Percentiles rank a stretch among this genome's conserved stretches.
These are phyloP conservation scores for Eutrema japonicum DNA, from an alignment of 345 rosid genomes.

Conservation along the genomic window DNA sequence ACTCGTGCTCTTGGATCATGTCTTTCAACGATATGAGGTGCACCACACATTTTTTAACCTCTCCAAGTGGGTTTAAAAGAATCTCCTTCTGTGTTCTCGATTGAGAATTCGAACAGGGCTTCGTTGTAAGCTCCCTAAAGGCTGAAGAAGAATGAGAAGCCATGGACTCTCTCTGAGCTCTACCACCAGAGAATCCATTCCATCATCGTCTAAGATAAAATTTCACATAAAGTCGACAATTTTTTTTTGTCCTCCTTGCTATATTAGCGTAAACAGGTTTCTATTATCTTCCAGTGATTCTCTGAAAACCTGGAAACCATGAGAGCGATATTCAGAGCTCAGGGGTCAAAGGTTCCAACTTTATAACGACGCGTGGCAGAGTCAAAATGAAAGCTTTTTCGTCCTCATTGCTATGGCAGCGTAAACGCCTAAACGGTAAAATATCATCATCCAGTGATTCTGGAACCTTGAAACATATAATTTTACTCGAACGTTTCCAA, in stretches of 20 bases:
- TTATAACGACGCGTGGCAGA: conserved; percentile 2
- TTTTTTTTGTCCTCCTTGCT: background rate
- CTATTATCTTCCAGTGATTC: background rate
- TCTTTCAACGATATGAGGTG: conserved; percentile 36
- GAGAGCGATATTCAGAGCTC: conserved; percentile 12
- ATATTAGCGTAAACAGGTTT: background rate
- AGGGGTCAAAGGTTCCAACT: conserved; percentile 17
- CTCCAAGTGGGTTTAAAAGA: conserved; percentile 21
- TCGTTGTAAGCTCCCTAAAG: background rate
- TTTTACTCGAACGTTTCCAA: background rate
- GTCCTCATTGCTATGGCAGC: background rate
- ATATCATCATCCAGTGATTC: background rate
- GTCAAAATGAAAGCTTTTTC: conserved; percentile 7
- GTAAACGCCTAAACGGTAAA: background rate
- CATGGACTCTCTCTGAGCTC: conserved; percentile 32
- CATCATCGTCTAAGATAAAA: background rate
- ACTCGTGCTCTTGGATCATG: conserved; percentile 32
- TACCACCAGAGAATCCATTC: conserved; percentile 6
- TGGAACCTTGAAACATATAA: background rate
- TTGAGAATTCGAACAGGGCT: conserved; percentile 24
- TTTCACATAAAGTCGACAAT: background rate
- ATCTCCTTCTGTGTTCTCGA: conserved; percentile 27
- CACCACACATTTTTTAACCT: conserved; percentile 37
- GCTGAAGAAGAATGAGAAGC: conserved; percentile 19
- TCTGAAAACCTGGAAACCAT: conserved; percentile 14